Evolutionary conservation across 176 grass and related monocot species (phyloP).

Genomic region (Poa annua): DNA sequence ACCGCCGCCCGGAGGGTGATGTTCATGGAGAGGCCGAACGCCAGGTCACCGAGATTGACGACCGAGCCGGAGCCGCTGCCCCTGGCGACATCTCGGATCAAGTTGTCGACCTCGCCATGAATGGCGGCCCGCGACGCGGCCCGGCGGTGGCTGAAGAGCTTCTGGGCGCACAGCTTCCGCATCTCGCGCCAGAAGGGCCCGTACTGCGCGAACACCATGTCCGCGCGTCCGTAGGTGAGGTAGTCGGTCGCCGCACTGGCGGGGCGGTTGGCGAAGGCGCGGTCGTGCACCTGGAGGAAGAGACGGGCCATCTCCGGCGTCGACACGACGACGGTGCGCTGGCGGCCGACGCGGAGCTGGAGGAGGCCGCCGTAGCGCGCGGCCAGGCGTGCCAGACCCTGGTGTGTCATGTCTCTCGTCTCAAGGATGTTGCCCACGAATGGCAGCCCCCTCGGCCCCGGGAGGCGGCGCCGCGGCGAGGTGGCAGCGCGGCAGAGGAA

Average conservation of each 20-base stretch:
- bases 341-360: constrained; percentile 43
- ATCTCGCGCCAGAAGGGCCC: constrained; percentile 65
- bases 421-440: constrained; percentile 55
- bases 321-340: constrained; percentile 43
- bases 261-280: constrained; percentile 48
- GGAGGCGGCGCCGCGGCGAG: background rate
- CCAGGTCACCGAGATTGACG: constrained; percentile 46
- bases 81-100: constrained; percentile 27
- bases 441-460: constrained; percentile 40
- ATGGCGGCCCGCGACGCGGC: constrained; percentile 47
- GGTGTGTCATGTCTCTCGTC: constrained; percentile 52
- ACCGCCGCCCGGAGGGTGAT: constrained; percentile 61
- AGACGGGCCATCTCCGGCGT: constrained; percentile 46
- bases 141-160: constrained; percentile 51
- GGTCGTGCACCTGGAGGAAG: constrained; percentile 52
- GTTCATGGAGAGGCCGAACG: constrained; percentile 50
- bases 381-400: constrained; percentile 38
- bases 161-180: constrained; percentile 60
- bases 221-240: constrained; percentile 54
- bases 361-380: constrained; percentile 47
- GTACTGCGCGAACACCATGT: constrained; percentile 64
- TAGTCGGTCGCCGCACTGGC: constrained; percentile 42
- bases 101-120: constrained; percentile 35
- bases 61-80: background rate
- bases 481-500: background rate